Evolutionary conservation across 2,329 filamentous ascomycete genomes (phyloP).

Genomic region (Pezicula carpinea): DNA sequence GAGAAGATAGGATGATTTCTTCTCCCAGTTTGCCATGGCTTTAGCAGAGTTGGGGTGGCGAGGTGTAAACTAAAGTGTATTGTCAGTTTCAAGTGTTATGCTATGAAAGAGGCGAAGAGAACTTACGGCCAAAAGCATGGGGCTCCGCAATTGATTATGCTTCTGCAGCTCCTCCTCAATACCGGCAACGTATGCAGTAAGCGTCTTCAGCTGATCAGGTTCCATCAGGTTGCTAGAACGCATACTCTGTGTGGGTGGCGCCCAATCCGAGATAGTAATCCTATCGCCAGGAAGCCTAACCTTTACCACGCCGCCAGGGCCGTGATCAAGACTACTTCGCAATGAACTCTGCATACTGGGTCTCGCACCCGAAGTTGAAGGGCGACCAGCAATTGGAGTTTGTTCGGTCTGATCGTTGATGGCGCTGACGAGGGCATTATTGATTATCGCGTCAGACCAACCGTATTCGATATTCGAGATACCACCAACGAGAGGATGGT

Average conservation of each 20-base stretch:
- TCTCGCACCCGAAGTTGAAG: conserved; percentile 23
- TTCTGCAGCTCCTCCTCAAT: conserved; percentile 80
- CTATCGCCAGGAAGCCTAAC: conserved; percentile 78
- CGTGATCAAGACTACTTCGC: conserved; percentile 51
- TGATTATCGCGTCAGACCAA: conserved; percentile 83
- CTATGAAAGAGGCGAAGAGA: background rate
- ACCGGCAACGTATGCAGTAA: conserved; percentile 75
- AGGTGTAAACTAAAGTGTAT: conserved; percentile 61
- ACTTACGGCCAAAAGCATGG: conserved; percentile 76
- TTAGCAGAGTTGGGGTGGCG: conserved; percentile 74
- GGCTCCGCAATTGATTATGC: conserved; percentile 82
- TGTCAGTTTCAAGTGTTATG: background rate
- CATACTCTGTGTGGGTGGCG: conserved; percentile 84
- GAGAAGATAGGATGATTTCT: conserved; percentile 86
- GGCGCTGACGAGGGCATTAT: conserved; percentile 37
- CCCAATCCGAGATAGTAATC: conserved; percentile 81
- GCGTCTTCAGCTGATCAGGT: conserved; percentile 70
- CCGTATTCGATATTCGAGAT: conserved; percentile 98
- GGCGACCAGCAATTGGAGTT: conserved; percentile 12
- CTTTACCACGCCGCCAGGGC: conserved; percentile 15
- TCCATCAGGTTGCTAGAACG: conserved; percentile 76
- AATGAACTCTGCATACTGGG: conserved; percentile 53
- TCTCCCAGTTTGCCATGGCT: conserved; percentile 96
- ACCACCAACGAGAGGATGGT: conserved; percentile 86
- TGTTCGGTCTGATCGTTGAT: conserved; percentile 39